Evolutionary conservation across 202 grass and related monocot species (phyloP).

Genomic region (Schoenoplectus triqueter): DNA sequence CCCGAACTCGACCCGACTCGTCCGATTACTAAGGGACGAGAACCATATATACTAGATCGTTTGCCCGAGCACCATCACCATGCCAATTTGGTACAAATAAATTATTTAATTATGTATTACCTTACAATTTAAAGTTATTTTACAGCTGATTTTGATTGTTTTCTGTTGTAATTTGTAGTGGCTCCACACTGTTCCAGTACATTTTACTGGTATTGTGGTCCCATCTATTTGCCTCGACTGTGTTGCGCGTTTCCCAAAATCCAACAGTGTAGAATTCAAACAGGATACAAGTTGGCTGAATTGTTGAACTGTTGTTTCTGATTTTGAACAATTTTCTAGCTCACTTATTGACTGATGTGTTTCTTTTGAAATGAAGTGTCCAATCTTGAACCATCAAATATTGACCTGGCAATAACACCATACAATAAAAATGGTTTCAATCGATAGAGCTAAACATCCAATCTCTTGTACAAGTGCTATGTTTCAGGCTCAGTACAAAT

Average conservation of each 20-base stretch:
- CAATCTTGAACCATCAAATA: not conserved
- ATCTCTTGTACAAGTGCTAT: not conserved
- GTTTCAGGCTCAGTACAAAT: not conserved
- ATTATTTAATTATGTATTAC: not conserved
- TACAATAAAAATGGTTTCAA: not conserved
- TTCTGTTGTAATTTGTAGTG: not conserved
- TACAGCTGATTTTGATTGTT: not conserved
- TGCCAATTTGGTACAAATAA: not conserved
- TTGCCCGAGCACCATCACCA: not conserved
- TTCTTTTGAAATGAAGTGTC: not conserved
- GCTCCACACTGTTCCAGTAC: not conserved
- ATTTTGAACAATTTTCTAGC: slow-evolving; percentile 8
- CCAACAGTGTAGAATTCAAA: not conserved
- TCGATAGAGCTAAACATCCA: not conserved
- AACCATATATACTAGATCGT: too few species aligned
- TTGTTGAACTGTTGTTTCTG: not conserved
- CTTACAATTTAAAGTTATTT: not conserved
- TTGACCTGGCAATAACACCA: not conserved
- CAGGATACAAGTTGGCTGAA: not conserved
- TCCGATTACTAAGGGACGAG: too few species aligned
- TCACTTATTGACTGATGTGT: not conserved
- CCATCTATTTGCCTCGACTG: not conserved
- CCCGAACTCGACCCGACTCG: too few species aligned
- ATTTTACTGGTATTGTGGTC: not conserved
- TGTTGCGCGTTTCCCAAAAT: not conserved